Percentiles rank a stretch among this genome's conserved stretches.
phyloP scores from a whole-genome alignment of 352 stramenopile genomes.

The Globisporangium yorkense region DNA sequence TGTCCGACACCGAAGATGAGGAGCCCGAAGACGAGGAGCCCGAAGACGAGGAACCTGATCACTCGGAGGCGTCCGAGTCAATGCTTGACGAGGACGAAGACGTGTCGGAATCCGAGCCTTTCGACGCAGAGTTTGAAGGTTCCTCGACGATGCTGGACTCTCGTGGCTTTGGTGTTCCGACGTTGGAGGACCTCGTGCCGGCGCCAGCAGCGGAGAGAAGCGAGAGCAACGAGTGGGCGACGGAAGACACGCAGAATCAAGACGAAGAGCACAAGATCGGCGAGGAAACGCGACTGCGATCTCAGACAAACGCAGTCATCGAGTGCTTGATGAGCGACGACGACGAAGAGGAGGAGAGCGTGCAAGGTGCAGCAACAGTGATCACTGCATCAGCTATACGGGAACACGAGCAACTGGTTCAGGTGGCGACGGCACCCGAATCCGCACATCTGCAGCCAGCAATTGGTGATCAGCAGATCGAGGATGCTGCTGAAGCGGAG shows the following conservation, averaged over 20 bases:
- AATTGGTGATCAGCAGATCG: background rate
- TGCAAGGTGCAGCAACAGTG: background rate
- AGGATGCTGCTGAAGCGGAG: background rate
- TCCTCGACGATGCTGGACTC: background rate
- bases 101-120: background rate
- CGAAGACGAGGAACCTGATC: background rate
- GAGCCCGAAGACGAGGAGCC: background rate
- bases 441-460: background rate
- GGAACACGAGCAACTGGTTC: background rate
- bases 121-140: background rate
- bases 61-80: background rate
- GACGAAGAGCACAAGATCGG: background rate
- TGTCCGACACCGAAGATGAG: background rate
- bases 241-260: background rate
- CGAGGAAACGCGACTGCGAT: background rate
- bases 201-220: background rate
- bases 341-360: background rate
- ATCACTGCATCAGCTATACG: too few relatives aligned
- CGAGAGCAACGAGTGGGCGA: background rate
- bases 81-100: background rate
- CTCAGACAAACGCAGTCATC: background rate
- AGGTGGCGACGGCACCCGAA: background rate
- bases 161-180: background rate
- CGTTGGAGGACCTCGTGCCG: background rate
- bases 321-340: constrained; percentile 1